These are phyloP conservation scores for Nitzschia palea DNA, from an alignment of 108 stramenopile species.

Conservation along the genomic window DNA sequence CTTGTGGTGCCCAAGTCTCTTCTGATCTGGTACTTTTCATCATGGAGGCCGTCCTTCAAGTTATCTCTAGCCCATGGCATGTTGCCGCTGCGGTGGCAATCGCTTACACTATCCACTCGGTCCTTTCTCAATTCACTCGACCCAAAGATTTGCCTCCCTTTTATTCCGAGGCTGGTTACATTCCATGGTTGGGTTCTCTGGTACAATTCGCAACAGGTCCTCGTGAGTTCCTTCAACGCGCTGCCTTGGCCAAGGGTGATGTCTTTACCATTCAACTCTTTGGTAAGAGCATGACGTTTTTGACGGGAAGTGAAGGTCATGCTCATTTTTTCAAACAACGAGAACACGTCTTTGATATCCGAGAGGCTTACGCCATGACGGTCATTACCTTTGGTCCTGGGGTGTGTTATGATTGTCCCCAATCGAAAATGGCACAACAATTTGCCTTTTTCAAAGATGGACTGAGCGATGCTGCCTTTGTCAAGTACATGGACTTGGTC, in stretches of 20 bases:
- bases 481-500: constrained; percentile 66
- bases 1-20: no score
- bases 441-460: constrained; percentile 60
- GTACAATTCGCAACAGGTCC: constrained; percentile 27
- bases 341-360: constrained; percentile 58
- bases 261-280: constrained; percentile 47
- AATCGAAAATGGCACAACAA: constrained; percentile 58
- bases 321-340: constrained; percentile 65
- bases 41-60: not conserved
- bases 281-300: constrained; percentile 65
- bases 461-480: constrained; percentile 39
- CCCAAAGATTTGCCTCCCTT: constrained; percentile 27
- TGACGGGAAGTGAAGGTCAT: constrained; percentile 67
- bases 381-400: constrained; percentile 66
- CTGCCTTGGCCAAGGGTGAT: constrained; percentile 9
- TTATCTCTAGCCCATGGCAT: constrained; percentile 7
- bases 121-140: not conserved
- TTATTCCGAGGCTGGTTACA: constrained; percentile 27
- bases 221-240: constrained; percentile 23
- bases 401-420: constrained; percentile 71
- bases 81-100: constrained; percentile 15
- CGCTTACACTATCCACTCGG: not conserved
- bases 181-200: constrained; percentile 31
- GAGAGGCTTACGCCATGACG: constrained; percentile 67
- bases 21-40: not conserved